Conservation (phyloP, 306 rosid genomes). For the Malus fusca region DNA sequence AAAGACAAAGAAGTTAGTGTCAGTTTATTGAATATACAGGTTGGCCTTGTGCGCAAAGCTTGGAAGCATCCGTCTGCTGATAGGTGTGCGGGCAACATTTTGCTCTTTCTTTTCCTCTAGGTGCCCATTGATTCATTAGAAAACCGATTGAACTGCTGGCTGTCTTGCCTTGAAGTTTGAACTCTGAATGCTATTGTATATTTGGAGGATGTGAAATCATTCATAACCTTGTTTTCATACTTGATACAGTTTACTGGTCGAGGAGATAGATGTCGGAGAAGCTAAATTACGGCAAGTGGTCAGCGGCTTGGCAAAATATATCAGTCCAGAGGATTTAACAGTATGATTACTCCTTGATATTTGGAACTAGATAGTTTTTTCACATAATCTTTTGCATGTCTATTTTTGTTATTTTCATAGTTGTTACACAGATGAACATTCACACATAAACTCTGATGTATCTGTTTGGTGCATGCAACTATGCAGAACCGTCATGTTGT, state of each 20-base stretch:
- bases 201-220: neutral
- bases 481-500: conserved; percentile 72
- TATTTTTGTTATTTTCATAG: neutral
- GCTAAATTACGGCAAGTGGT: conserved; percentile 86
- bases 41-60: conserved; percentile 81
- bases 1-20: conserved; percentile 79
- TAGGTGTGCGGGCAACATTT: conserved; percentile 43
- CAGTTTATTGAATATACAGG: conserved; percentile 85
- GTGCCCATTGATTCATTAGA: neutral
- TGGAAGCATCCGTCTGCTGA: conserved; percentile 99
- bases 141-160: neutral
- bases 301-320: conserved; percentile 85
- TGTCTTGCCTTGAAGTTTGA: conserved; percentile 5
- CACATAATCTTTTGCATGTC: neutral
- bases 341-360: conserved; percentile 34
- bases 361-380: neutral
- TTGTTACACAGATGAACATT: neutral
- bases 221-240: neutral
- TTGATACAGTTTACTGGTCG: conserved; percentile 68
- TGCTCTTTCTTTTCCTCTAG: neutral
- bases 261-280: conserved; percentile 94
- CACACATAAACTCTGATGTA: neutral
- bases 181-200: neutral
- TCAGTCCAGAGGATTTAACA: conserved; percentile 71
- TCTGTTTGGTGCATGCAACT: conserved; percentile 8